These are phyloP conservation scores for Sporothrix humicola DNA, from an alignment of 2,329 filamentous ascomycete genomes.

Conservation along the genomic window DNA sequence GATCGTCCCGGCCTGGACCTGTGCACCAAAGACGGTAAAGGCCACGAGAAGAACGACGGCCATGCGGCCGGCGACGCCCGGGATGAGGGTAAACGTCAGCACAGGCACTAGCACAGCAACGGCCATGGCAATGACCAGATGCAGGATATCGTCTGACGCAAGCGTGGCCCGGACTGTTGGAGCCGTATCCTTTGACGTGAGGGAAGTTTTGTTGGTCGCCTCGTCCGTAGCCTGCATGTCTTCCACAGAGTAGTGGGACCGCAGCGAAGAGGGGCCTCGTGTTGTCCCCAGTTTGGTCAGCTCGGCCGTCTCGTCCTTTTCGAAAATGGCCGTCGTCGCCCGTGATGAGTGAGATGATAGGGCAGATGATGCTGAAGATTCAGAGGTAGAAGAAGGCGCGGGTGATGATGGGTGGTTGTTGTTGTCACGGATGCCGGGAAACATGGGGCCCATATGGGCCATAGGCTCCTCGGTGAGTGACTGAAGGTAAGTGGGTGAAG, in stretches of 20 bases:
- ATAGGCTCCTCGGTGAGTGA: slow-evolving; percentile 10
- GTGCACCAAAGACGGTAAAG: slow-evolving; percentile 46
- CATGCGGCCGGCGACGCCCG: slow-evolving; percentile 62
- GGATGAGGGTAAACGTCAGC: slow-evolving; percentile 63
- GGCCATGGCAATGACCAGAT: slow-evolving; percentile 54
- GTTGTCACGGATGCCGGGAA: neutral
- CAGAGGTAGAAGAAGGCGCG: slow-evolving; percentile 18
- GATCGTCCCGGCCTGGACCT: slow-evolving; percentile 31
- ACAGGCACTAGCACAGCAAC: slow-evolving; percentile 62
- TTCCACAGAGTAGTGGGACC: neutral
- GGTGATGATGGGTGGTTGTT: slow-evolving; percentile 24
- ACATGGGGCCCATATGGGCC: slow-evolving; percentile 40
- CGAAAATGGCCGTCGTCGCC: slow-evolving; percentile 23
- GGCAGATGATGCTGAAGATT: slow-evolving; percentile 17
- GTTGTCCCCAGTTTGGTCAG: neutral
- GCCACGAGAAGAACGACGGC: slow-evolving; percentile 61
- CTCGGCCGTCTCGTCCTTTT: neutral
- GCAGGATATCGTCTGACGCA: slow-evolving; percentile 36
- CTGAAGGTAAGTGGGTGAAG: neutral
- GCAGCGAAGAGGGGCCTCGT: neutral
- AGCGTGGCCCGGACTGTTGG: neutral
- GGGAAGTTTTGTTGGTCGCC: neutral
- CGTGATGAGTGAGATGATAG: slow-evolving; percentile 11
- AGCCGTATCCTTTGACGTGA: neutral
- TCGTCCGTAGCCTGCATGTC: neutral